A percentile compares a stretch with the other conserved stretches of the same genome.
Evolutionary conservation across 305 asterid genomes (phyloP).

Genomic region (Fraxinus greggii): DNA sequence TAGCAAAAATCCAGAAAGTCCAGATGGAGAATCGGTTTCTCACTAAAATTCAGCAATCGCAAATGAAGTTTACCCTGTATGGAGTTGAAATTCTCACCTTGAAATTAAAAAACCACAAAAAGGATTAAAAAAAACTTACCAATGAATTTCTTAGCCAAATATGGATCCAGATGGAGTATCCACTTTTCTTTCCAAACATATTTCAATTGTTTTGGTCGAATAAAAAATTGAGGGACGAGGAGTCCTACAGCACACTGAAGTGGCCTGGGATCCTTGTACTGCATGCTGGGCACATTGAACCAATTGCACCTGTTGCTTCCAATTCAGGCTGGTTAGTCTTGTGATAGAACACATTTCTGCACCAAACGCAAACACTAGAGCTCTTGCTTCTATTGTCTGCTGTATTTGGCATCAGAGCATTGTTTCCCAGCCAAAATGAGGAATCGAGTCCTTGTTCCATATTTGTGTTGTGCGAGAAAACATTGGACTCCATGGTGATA

Average conservation of each 20-base stretch:
- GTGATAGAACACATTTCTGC: constrained; percentile 55
- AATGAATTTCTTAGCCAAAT: background rate
- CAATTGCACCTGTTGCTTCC: constrained; percentile 55
- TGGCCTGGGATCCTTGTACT: constrained; percentile 49
- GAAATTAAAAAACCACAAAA: background rate
- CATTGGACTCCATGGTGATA: constrained; percentile 52
- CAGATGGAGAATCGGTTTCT: background rate
- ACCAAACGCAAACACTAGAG: constrained; percentile 61
- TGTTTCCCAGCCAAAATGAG: constrained; percentile 65
- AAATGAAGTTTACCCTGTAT: background rate
- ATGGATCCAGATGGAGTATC: background rate
- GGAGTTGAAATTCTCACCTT: background rate
- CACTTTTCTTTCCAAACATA: background rate
- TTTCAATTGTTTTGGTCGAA: background rate
- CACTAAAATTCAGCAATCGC: background rate
- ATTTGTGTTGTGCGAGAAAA: constrained; percentile 35
- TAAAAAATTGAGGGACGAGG: background rate
- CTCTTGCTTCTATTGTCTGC: constrained; percentile 32
- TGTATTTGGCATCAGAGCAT: constrained; percentile 47
- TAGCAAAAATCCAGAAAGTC: background rate
- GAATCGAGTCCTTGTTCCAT: constrained; percentile 50
- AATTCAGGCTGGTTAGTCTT: constrained; percentile 34
- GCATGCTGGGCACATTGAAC: constrained; percentile 70
- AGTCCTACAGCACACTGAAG: constrained; percentile 30
- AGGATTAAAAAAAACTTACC: background rate